Base-by-base conservation (phyloP, 495 filamentous ascomycete species). In the Annulohypoxylon stygium region DNA sequence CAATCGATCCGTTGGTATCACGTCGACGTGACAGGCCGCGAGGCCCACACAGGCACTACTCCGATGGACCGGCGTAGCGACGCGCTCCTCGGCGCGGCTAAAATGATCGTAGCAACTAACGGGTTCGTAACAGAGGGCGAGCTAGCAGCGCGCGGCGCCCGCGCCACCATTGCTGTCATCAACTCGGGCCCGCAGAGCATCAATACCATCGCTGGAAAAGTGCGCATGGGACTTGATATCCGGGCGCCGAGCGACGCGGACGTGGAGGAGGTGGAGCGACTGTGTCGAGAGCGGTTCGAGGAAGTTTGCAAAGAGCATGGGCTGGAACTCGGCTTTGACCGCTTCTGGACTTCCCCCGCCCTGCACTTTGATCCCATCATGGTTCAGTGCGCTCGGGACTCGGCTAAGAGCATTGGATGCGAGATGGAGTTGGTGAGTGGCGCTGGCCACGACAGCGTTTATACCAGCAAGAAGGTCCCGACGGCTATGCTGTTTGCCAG, bases 11-110 rank as follows among this genome's bases (percentile, higher is more conserved):
- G 86, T 53, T 93, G 92, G 92, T 88, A 86, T 77, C 90, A 85
- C 3, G 47, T 50, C 23, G 47, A 50, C 18, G 18, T 50, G n/a
- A 23, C 18, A 7, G 47, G 47, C 4, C 47, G 18, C 63, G 91
- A 92, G 74, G 88, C 86, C 25, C 92, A 93, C 73, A 93, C 91
- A 1, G 92, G 92, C 1, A 93, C 91, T 0, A 94, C 92, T 0
- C 87, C 88, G 23, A 88, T 93, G 41, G 61, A 75, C 34, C 79
- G 81, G 53, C 79, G 88, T 4, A 82, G 82, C 2, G 91, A 93
- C 75, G 89, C 91, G 2, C 80, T 93, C 41, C 14, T 65, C 4
- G 30, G 6, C 12, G 30, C 61, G 4, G 82, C 89, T 0, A 88
- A 87, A 43, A 88, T 93, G 85, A 91, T 93, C 71, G 80, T 90